phyloP scores from a whole-genome alignment of 2,329 filamentous ascomycete species.

The Eurotiales sp. region DNA sequence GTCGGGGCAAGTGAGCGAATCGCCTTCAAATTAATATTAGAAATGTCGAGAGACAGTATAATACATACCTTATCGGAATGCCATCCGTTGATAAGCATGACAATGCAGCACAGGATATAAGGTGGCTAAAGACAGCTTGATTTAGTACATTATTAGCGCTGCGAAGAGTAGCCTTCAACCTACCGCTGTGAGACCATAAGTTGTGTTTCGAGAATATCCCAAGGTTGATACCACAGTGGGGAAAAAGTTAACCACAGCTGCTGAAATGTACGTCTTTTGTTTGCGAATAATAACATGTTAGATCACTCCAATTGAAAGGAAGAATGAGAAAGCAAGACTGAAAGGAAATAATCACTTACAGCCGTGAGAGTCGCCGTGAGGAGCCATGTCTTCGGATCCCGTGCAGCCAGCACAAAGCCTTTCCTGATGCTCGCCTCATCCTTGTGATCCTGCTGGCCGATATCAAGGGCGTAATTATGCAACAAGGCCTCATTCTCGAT shows the following conservation, averaged over 20 bases:
- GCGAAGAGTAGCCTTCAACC: conserved; percentile 8
- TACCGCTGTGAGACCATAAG: conserved; percentile 42
- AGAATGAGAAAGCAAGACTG: too few relatives aligned
- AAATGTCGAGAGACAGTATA: background rate
- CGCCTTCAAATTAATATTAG: background rate
- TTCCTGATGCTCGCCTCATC: conserved; percentile 24
- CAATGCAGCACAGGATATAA: conserved; percentile 28
- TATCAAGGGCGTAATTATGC: conserved; percentile 35
- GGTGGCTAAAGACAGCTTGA: conserved; percentile 24
- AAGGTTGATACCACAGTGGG: conserved; percentile 44
- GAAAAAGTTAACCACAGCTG: conserved; percentile 42
- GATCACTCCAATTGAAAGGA: too few relatives aligned
- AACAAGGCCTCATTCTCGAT: conserved; percentile 40
- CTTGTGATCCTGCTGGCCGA: conserved; percentile 15
- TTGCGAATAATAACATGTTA: too few relatives aligned
- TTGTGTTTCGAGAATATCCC: conserved; percentile 43
- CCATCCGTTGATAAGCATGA: conserved; percentile 30
- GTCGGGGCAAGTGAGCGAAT: background rate
- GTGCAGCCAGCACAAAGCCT: conserved; percentile 29
- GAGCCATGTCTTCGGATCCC: conserved; percentile 37
- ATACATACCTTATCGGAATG: conserved; percentile 27
- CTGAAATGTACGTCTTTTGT: conserved; percentile 42
- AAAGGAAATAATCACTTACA: too few relatives aligned
- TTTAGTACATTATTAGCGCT: background rate
- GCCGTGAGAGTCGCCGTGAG: conserved; percentile 31